These are phyloP conservation scores for Hyaloperonospora arabidopsidis DNA, from an alignment of 352 stramenopile species.

Conservation along the genomic window DNA sequence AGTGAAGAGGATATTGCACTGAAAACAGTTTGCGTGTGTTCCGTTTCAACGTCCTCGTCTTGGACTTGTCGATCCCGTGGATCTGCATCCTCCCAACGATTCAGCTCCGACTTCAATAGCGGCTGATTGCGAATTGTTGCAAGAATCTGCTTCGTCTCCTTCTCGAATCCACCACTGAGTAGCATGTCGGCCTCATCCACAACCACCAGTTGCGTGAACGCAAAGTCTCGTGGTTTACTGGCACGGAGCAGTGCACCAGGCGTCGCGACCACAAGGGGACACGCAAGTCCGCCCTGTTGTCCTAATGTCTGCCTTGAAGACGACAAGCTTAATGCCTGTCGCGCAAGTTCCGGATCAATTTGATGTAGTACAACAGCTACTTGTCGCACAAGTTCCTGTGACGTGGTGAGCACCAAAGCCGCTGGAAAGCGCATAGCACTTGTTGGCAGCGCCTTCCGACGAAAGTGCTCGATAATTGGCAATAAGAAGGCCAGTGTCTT, in stretches of 20 bases:
- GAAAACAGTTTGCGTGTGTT: conserved; percentile 61
- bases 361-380: conserved; percentile 39
- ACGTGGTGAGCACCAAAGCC: conserved; percentile 78
- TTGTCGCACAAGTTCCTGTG: conserved; percentile 81
- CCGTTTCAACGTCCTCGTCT: conserved; percentile 20
- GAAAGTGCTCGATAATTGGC: conserved; percentile 63
- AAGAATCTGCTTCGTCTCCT: conserved; percentile 75
- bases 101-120: conserved; percentile 39
- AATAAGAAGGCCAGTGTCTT: conserved; percentile 96
- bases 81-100: conserved; percentile 21
- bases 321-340: conserved; percentile 35
- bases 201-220: conserved; percentile 62
- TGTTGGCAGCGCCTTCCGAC: conserved; percentile 23
- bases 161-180: conserved; percentile 61
- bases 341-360: conserved; percentile 35
- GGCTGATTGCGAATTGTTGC: conserved; percentile 74
- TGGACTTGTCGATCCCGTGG: conserved; percentile 8
- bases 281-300: conserved; percentile 23
- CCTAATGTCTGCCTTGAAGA: conserved; percentile 48
- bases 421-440: conserved; percentile 40
- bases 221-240: conserved; percentile 60
- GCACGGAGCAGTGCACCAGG: conserved; percentile 54
- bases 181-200: conserved; percentile 82
- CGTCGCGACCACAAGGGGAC: conserved; percentile 57
- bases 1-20: conserved; percentile 62